Evolutionary conservation across 2,329 filamentous ascomycete species (phyloP).

Genomic region (Acrocalymma vagum): DNA sequence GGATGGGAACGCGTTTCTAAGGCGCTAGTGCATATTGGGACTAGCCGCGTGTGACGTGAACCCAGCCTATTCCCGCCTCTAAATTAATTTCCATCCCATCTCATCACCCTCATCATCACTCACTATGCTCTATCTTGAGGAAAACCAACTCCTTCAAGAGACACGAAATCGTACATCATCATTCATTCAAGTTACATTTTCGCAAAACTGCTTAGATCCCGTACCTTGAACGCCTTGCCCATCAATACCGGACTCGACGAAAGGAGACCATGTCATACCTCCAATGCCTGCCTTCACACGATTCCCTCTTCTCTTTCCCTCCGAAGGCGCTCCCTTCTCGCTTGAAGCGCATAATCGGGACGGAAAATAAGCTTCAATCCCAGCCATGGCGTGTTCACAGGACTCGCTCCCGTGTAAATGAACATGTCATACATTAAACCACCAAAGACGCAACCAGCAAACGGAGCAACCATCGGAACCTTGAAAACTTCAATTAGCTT

Average conservation of each 20-base stretch:
- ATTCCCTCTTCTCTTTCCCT: constrained; percentile 40
- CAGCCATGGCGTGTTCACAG: constrained; percentile 72
- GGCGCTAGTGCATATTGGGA: constrained; percentile 12
- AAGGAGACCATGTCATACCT: too few species aligned
- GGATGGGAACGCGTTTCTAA: constrained; percentile 30
- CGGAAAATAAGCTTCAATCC: constrained; percentile 63
- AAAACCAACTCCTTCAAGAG: too few species aligned
- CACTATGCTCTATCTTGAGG: too few species aligned
- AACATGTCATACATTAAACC: constrained; percentile 43
- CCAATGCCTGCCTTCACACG: too few species aligned
- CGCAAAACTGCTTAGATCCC: too few species aligned
- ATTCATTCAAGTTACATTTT: too few species aligned
- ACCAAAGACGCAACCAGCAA: constrained; percentile 60
- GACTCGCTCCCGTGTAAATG: constrained; percentile 74
- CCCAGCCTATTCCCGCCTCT: too few species aligned
- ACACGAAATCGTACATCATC: too few species aligned
- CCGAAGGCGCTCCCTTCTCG: constrained; percentile 26
- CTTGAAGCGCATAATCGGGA: constrained; percentile 29
- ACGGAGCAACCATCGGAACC: constrained; percentile 78
- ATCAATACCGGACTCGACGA: too few species aligned
- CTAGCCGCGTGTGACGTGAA: constrained; percentile 31
- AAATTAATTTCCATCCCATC: too few species aligned
- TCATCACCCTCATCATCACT: too few species aligned
- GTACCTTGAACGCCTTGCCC: too few species aligned
- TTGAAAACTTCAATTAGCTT: constrained; percentile 39